These are phyloP conservation scores for Cystofilobasidium capitatum DNA, from an alignment of 768 basidiomycete species.

Conservation along the genomic window DNA sequence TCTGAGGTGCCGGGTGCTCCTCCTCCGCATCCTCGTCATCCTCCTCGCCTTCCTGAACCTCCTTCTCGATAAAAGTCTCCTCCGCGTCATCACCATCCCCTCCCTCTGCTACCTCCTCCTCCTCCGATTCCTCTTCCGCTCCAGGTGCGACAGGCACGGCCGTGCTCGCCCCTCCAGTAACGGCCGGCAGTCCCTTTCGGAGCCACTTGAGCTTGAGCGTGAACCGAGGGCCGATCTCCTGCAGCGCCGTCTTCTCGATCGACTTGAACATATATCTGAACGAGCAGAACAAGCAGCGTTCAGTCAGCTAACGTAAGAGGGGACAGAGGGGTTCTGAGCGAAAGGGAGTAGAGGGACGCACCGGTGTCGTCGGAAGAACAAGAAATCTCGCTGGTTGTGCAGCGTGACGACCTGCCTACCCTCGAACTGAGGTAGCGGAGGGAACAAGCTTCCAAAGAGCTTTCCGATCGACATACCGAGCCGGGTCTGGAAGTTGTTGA, in stretches of 20 bases:
- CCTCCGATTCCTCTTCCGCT: slow-evolving; percentile 52
- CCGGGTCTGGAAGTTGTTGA: slow-evolving; percentile 87
- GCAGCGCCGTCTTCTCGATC: slow-evolving; percentile 77
- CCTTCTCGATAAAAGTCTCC: slow-evolving; percentile 33
- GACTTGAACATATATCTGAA: slow-evolving; percentile 82
- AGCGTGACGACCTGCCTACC: slow-evolving; percentile 93
- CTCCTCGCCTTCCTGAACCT: slow-evolving; percentile 34
- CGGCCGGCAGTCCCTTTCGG: slow-evolving; percentile 76
- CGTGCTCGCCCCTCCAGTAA: slow-evolving; percentile 39
- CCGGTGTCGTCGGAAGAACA: slow-evolving; percentile 95
- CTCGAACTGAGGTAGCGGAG: slow-evolving; percentile 86
- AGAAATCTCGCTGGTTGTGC: slow-evolving; percentile 94
- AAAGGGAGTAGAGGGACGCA: slow-evolving; percentile 39
- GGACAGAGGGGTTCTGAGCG: neutral
- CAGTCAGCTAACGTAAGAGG: neutral
- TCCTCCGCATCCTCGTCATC: slow-evolving; percentile 38
- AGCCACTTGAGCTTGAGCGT: slow-evolving; percentile 86
- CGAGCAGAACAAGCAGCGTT: slow-evolving; percentile 2
- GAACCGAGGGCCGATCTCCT: slow-evolving; percentile 96
- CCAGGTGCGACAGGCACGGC: slow-evolving; percentile 50
- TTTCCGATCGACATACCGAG: slow-evolving; percentile 87
- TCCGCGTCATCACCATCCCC: neutral
- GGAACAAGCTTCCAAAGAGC: slow-evolving; percentile 94
- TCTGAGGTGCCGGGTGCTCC: slow-evolving; percentile 38
- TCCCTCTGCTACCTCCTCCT: slow-evolving; percentile 38